Evolutionary conservation across 441 rosid species (phyloP), one percentile per base, ranked within the genome.

Genomic region (Eutrema salsugineum): DNA sequence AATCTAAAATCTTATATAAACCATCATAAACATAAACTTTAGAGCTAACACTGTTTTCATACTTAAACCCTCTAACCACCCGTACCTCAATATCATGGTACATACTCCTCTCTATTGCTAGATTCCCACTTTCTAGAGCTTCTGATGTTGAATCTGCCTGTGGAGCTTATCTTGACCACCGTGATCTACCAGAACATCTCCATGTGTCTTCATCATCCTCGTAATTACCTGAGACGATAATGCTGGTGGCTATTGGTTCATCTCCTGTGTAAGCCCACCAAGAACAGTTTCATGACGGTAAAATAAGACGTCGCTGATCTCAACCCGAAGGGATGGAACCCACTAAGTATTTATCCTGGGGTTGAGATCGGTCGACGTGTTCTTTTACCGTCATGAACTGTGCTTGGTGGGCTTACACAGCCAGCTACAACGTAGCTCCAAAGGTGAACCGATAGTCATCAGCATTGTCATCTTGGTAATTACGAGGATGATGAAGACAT

Each of bases 61-160:
- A 87, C 69, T 80, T 88, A 46, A 90, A 63, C 8, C 97, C 97
- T 67, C 97, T 82, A 10, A 94, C 83, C 19, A 94, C 97, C 28
- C 97, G 81, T 12, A 94, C 80, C 80, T 91, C 97, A 19, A 91
- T 85, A 48, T 94, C 97, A 57, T 94, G 83, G 47, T 79, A 83
- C 99, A 84, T 84, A 71, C 97, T 94, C 75, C 94, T 82, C 75
- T 90, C 96, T 85, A 94, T 60, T 6, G 90, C 98, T 32, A 86
- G 85, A 77, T 94, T 94, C 54, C 98, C 98, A 53, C 94, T 88
- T 80, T 87, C 88, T 32, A n/a, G n/a, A 92, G 77, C 81, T 77
- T 90, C 84, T 94, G 99, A 47, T 90, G 76, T 74, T 71, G 83
- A 61, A 89, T 83, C 66, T 94, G 98, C 79, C 70, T 77, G 8